Percentiles rank a stretch among this genome's conserved stretches.
phyloP scores from a whole-genome alignment of 768 basidiomycete genomes.

The Tricholoma matsutake region DNA sequence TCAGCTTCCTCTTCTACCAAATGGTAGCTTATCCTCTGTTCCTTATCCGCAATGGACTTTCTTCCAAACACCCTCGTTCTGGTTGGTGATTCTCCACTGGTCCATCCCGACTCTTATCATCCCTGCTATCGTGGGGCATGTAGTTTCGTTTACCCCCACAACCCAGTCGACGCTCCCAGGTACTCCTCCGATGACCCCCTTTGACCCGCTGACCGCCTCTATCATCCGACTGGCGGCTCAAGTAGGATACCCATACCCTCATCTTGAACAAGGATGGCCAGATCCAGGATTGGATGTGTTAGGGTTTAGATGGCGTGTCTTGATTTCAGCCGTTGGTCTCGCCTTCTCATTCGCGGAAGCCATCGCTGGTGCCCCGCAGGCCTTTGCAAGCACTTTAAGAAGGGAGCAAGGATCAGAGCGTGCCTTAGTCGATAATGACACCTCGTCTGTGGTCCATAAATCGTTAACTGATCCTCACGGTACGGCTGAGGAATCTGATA shows the following conservation, averaged over 20 bases:
- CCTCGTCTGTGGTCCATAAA: slow-evolving; percentile 8
- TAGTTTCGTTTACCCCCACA: slow-evolving; percentile 62
- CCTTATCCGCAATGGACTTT: slow-evolving; percentile 47
- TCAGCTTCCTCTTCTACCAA: not conserved
- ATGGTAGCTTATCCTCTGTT: slow-evolving; percentile 19
- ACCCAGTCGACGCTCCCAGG: slow-evolving; percentile 5
- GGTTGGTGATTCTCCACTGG: slow-evolving; percentile 60
- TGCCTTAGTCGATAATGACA: not conserved
- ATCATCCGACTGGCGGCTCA: slow-evolving; percentile 63
- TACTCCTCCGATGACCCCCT: slow-evolving; percentile 27
- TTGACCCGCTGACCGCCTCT: slow-evolving; percentile 63
- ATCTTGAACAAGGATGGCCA: not conserved
- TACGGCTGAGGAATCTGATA: slow-evolving; percentile 8
- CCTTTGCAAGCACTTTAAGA: slow-evolving; percentile 27
- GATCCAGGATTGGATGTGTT: slow-evolving; percentile 47
- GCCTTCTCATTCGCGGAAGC: slow-evolving; percentile 72
- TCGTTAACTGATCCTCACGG: slow-evolving; percentile 20
- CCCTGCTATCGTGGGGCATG: slow-evolving; percentile 52
- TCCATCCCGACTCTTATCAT: slow-evolving; percentile 55
- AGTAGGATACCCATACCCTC: slow-evolving; percentile 50
- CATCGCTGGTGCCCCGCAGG: slow-evolving; percentile 44
- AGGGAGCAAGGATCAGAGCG: slow-evolving; percentile 22
- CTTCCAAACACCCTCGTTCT: slow-evolving; percentile 47
- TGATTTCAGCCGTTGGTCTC: slow-evolving; percentile 51
- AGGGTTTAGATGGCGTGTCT: slow-evolving; percentile 52